These are phyloP conservation scores for Vigna reflexopilosa DNA, from an alignment of 306 rosid species.

Conservation along the genomic window DNA sequence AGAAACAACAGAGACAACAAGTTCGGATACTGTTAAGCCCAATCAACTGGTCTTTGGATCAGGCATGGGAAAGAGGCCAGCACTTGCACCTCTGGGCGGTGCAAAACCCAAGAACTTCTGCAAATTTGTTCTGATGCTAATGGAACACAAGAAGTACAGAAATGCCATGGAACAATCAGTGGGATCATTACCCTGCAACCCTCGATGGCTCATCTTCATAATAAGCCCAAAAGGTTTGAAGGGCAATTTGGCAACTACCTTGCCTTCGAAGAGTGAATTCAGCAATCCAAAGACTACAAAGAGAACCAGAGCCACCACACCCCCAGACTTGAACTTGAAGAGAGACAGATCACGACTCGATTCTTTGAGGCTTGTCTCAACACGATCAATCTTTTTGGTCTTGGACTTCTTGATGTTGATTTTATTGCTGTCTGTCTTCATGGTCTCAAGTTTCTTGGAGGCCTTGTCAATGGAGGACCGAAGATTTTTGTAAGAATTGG, in stretches of 20 bases:
- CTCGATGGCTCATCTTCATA: slow-evolving; percentile 98
- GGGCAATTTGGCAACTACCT: slow-evolving; percentile 87
- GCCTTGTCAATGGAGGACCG: slow-evolving; percentile 97
- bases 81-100: slow-evolving; percentile 88
- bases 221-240: slow-evolving; percentile 81
- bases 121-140: slow-evolving; percentile 91
- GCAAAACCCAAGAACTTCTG: slow-evolving; percentile 96
- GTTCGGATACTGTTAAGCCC: slow-evolving; percentile 23
- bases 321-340: slow-evolving; percentile 97
- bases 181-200: slow-evolving; percentile 82
- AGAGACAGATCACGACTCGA: slow-evolving; percentile 93
- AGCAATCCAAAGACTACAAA: slow-evolving; percentile 92
- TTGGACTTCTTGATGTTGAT: slow-evolving; percentile 79
- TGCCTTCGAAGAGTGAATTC: slow-evolving; percentile 93
- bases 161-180: slow-evolving; percentile 99
- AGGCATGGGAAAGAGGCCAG: slow-evolving; percentile 95
- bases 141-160: slow-evolving; percentile 90
- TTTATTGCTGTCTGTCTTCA: slow-evolving; percentile 81
- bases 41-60: slow-evolving; percentile 89
- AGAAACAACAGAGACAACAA: slow-evolving; percentile 15
- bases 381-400: slow-evolving; percentile 97
- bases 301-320: slow-evolving; percentile 96
- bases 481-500: slow-evolving; percentile 94
- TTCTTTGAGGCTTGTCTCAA: slow-evolving; percentile 94
- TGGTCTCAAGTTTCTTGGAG: slow-evolving; percentile 95